These are phyloP conservation scores for Physcomitrellopsis africana DNA, from an alignment of 225 moss, liverwort and hornwort genomes.

Conservation along the genomic window DNA sequence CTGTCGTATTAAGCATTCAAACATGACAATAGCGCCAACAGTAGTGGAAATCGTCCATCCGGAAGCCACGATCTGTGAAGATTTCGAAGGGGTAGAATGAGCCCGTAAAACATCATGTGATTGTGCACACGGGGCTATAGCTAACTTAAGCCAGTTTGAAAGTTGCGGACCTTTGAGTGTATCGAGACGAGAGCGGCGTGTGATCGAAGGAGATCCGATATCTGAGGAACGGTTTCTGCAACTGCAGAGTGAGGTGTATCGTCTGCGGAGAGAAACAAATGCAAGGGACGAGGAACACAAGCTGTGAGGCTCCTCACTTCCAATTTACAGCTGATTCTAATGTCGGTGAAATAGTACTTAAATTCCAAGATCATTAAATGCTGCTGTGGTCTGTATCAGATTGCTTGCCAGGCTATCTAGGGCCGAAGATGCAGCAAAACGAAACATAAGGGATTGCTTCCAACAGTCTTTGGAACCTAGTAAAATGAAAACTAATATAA, in stretches of 20 bases:
- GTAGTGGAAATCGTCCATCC: neutral
- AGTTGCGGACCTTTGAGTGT: constrained; percentile 21
- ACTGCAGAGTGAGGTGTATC: constrained; percentile 69
- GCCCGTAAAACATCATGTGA: neutral
- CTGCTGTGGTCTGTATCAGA: constrained; percentile 40
- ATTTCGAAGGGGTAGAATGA: neutral
- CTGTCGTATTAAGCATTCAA: neutral
- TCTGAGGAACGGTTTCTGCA: constrained; percentile 76
- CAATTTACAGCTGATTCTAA: neutral
- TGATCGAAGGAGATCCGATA: constrained; percentile 54
- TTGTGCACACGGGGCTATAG: constrained; percentile 30
- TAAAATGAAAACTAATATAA: constrained; percentile 61
- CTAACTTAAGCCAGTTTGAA: constrained; percentile 44
- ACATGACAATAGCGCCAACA: neutral
- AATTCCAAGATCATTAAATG: neutral
- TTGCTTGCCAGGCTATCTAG: constrained; percentile 60
- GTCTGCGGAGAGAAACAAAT: constrained; percentile 56
- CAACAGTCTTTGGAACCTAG: constrained; percentile 62
- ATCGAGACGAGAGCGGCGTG: constrained; percentile 51
- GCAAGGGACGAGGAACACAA: constrained; percentile 61
- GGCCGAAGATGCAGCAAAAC: constrained; percentile 73
- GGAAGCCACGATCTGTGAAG: neutral
- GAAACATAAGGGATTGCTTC: constrained; percentile 64
- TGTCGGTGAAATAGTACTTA: neutral
- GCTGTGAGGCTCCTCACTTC: constrained; percentile 42